These are phyloP conservation scores for Talaromyces trachyspermus DNA, from an alignment of 495 filamentous ascomycete genomes.

Conservation along the genomic window DNA sequence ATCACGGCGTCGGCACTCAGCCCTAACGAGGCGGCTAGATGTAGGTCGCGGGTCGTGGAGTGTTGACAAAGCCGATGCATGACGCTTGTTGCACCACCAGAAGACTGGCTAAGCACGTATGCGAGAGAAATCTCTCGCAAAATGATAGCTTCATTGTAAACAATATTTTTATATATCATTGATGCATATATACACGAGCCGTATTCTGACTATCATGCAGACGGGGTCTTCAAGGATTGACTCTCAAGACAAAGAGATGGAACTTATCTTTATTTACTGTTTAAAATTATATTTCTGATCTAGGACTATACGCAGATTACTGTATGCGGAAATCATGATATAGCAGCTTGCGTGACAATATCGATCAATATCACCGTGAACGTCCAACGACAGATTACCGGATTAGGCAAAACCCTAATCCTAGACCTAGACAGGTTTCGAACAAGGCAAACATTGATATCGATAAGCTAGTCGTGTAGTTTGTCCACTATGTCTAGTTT, in stretches of 20 bases:
- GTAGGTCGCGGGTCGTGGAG: constrained; percentile 13
- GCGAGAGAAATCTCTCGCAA: neutral
- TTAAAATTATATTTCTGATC: neutral
- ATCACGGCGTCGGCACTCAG: constrained; percentile 18
- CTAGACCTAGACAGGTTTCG: neutral
- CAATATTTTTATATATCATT: too few relatives aligned
- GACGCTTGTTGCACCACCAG: constrained; percentile 1
- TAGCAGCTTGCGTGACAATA: neutral
- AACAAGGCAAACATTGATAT: constrained; percentile 2
- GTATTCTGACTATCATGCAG: too few relatives aligned
- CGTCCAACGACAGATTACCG: constrained; percentile 2
- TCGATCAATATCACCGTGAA: neutral
- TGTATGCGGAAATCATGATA: constrained; percentile 1
- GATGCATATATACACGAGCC: too few relatives aligned
- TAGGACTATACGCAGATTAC: neutral
- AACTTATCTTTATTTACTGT: neutral
- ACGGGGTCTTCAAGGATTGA: too few relatives aligned
- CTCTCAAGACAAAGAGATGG: too few relatives aligned
- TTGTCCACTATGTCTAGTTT: neutral
- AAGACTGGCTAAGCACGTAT: too few relatives aligned
- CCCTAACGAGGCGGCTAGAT: constrained; percentile 20
- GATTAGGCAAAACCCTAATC: neutral
- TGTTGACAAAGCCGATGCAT: constrained; percentile 8
- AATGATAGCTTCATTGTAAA: constrained; percentile 6
- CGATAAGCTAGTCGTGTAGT: neutral